These are phyloP conservation scores for Lentinula boryana DNA, from an alignment of 768 basidiomycete species.

Conservation along the genomic window DNA sequence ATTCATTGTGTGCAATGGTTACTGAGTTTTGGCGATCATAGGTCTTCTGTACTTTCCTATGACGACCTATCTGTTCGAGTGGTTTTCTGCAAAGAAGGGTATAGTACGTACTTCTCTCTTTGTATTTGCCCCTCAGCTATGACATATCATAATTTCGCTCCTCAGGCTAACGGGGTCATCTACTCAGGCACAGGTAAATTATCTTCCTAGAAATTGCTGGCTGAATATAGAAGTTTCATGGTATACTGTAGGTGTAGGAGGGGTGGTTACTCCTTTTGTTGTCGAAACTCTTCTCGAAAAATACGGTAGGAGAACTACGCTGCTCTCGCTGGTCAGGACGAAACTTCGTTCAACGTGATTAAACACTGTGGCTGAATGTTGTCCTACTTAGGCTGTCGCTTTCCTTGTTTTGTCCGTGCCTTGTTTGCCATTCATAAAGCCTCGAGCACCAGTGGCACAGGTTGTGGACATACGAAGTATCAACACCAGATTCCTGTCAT, in stretches of 20 bases:
- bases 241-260: not conserved
- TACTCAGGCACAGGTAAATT: constrained; percentile 9
- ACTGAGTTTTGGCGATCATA: not conserved
- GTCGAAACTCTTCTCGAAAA: constrained; percentile 1
- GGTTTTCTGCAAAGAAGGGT: constrained; percentile 7
- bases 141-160: no score
- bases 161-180: constrained; percentile 7
- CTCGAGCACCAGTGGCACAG: constrained; percentile 6
- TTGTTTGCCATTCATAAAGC: constrained; percentile 8
- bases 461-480: constrained; percentile 4
- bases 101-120: not conserved
- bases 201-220: not conserved
- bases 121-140: no score
- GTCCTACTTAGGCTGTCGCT: not conserved
- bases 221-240: not conserved
- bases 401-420: constrained; percentile 5
- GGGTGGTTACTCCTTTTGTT: constrained; percentile 3
- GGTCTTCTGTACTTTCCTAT: constrained; percentile 8
- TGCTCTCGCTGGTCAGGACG: constrained; percentile 4
- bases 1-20: not conserved
- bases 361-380: not conserved
- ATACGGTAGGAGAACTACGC: constrained; percentile 7
- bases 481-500: constrained; percentile 2
- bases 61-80: constrained; percentile 8
- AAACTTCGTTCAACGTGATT: not conserved